A percentile compares a stretch with the other conserved stretches of the same genome.
Conservation (phyloP, 257 asterid species). For the Solanum sejunctum region DNA sequence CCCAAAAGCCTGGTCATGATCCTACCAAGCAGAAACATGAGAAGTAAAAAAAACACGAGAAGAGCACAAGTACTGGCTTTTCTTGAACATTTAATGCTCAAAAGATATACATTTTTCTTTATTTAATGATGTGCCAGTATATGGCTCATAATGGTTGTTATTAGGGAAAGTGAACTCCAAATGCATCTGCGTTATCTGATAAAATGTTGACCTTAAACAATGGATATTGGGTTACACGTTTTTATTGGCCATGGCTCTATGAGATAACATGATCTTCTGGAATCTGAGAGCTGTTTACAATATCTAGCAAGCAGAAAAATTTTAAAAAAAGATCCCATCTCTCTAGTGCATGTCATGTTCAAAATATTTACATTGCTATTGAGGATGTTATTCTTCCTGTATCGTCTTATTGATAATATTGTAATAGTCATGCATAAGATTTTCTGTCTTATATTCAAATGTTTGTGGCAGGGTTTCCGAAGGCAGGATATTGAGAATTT, state of each 20-base stretch:
- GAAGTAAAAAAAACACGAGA: not conserved
- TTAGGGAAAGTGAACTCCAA: not conserved
- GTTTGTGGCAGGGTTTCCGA: not conserved
- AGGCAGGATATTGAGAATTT: not conserved
- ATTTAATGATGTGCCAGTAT: not conserved
- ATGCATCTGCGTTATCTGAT: not conserved
- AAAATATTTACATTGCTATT: not conserved
- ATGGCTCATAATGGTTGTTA: not conserved
- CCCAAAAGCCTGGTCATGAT: not conserved
- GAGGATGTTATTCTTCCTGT: not conserved
- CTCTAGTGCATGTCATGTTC: not conserved
- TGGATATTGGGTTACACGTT: not conserved
- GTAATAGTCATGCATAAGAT: not conserved
- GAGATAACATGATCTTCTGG: not conserved
- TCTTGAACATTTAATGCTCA: not conserved
- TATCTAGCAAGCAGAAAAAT: not conserved
- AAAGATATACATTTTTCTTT: not conserved
- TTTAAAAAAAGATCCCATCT: not conserved
- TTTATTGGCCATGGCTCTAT: not conserved
- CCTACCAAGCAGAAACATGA: not conserved
- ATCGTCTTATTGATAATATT: not conserved
- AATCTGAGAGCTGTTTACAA: not conserved
- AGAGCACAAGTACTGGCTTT: not conserved
- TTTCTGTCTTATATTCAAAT: not conserved
- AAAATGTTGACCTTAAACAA: not conserved